Percentiles rank a stretch among this genome's conserved stretches.
Evolutionary conservation across 352 stramenopile species (phyloP).

Genomic region (Globisporangium lucens): DNA sequence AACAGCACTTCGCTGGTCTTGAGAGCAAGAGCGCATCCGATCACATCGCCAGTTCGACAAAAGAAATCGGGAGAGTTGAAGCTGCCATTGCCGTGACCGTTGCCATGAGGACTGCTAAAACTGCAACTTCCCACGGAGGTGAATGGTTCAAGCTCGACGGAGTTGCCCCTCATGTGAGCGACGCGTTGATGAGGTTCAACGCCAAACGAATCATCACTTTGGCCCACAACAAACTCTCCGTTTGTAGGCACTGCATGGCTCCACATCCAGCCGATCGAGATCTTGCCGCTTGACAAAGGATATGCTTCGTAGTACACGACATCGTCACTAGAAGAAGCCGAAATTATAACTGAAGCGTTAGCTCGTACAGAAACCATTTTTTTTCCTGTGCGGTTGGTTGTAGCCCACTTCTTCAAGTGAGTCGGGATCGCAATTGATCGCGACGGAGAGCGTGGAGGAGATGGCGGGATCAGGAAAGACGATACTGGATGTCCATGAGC

Average conservation of each 20-base stretch:
- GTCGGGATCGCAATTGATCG: constrained; percentile 27
- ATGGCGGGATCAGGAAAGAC: constrained; percentile 25
- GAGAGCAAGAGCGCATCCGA: constrained; percentile 45
- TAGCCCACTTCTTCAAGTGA: constrained; percentile 52
- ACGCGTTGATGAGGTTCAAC: constrained; percentile 41
- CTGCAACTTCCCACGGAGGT: constrained; percentile 15
- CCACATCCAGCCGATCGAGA: constrained; percentile 54
- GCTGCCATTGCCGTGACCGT: constrained; percentile 6
- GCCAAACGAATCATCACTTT: constrained; percentile 34
- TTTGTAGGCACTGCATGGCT: constrained; percentile 2
- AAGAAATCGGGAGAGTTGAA: constrained; percentile 47
- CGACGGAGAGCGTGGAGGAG: constrained; percentile 35
- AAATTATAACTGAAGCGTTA: constrained; percentile 21
- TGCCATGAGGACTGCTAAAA: constrained; percentile 39
- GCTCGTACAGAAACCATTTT: constrained; percentile 40
- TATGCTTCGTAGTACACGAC: constrained; percentile 57
- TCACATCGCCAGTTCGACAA: constrained; percentile 43
- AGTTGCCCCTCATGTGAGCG: constrained; percentile 27
- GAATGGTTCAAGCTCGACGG: constrained; percentile 22
- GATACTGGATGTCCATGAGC: not conserved
- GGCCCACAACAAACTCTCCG: constrained; percentile 36
- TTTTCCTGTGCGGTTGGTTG: constrained; percentile 44
- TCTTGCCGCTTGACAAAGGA: constrained; percentile 42
- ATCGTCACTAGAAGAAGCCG: not conserved
- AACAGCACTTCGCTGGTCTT: constrained; percentile 38